A percentile compares a stretch with the other conserved stretches of the same genome.
Evolutionary conservation across 2,329 filamentous ascomycete genomes (phyloP).

Genomic region (Colletotrichum sp.): DNA sequence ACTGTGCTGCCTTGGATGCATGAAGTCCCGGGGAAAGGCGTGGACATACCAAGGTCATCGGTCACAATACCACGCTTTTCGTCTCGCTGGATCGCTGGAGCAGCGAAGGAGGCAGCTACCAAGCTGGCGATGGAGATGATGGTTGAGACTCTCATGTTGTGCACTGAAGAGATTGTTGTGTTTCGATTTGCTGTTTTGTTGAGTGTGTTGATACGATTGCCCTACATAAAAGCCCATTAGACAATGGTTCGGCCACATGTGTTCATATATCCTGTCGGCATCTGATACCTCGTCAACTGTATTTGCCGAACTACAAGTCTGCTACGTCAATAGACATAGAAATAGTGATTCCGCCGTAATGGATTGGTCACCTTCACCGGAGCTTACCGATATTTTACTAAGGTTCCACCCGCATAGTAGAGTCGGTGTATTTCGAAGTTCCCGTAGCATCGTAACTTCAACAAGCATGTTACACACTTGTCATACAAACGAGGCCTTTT

Average conservation of each 20-base stretch:
- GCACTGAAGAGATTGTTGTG: rapidly evolving
- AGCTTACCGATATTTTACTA: background rate
- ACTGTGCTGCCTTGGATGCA: background rate
- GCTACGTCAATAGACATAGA: background rate
- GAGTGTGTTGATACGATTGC: background rate
- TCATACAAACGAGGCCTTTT: background rate
- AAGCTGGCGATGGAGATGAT: background rate
- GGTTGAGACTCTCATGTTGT: background rate
- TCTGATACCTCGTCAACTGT: background rate
- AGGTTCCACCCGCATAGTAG: background rate
- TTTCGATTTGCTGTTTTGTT: background rate
- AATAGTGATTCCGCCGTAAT: background rate
- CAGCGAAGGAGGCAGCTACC: background rate
- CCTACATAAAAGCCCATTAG: rapidly evolving
- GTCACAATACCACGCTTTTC: background rate
- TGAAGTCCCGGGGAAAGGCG: background rate
- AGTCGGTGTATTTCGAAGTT: background rate
- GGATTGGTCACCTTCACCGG: background rate
- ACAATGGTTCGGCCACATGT: background rate
- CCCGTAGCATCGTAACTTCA: background rate
- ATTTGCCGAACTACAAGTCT: background rate
- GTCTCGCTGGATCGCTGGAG: background rate
- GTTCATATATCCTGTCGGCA: background rate
- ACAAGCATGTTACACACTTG: background rate
- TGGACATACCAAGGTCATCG: background rate